Evolutionary conservation across 2,329 filamentous ascomycete species (phyloP).

Genomic region (Cercospora nicotianae): DNA sequence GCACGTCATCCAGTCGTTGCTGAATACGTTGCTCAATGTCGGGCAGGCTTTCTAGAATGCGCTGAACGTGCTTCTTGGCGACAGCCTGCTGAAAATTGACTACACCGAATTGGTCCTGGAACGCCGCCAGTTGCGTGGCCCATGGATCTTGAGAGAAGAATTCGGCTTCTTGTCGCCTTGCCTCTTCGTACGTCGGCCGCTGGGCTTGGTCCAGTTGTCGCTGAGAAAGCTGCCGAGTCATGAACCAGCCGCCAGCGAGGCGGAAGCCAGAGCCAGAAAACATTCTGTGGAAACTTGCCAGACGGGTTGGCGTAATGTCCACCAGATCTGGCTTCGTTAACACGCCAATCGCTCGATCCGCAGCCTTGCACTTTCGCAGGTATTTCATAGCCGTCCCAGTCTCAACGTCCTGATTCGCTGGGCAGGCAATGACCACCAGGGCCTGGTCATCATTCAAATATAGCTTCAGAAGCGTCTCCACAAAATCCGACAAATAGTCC

Average conservation of each 20-base stretch:
- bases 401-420: conserved; percentile 76
- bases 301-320: conserved; percentile 42
- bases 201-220: conserved; percentile 47
- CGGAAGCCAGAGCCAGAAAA: conserved; percentile 61
- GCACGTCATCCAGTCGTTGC: conserved; percentile 53
- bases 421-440: conserved; percentile 73
- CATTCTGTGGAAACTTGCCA: conserved; percentile 21
- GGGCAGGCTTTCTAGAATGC: conserved; percentile 47
- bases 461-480: conserved; percentile 58
- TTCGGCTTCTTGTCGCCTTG: conserved; percentile 49
- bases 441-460: conserved; percentile 71
- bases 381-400: conserved; percentile 70
- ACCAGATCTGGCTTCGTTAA: conserved; percentile 83
- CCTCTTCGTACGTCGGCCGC: conserved; percentile 47
- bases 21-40: conserved; percentile 48
- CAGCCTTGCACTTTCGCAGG: conserved; percentile 49
- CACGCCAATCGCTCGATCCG: conserved; percentile 53
- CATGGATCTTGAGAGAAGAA: conserved; percentile 56
- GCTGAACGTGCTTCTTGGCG: conserved; percentile 50
- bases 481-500: conserved; percentile 68
- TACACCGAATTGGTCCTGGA: conserved; percentile 54
- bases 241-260: conserved; percentile 76
- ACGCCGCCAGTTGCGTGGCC: conserved; percentile 43
- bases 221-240: conserved; percentile 64
- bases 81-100: conserved; percentile 50